Evolutionary conservation across 75 land plant genomes (phyloP).

Genomic region (Sequoiadendron giganteum): DNA sequence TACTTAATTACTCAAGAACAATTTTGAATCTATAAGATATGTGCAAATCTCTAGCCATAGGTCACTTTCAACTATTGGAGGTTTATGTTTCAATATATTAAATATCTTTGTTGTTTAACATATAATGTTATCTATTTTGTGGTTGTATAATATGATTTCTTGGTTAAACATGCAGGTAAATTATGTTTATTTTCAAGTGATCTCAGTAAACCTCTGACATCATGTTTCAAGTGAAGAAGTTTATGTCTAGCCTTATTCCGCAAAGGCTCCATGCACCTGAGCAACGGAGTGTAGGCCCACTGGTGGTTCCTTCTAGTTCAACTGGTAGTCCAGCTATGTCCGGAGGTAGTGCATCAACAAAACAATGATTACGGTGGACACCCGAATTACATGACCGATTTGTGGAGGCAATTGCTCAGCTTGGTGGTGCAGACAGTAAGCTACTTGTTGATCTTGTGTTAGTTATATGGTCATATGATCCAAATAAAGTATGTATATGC

Average conservation of each 20-base stretch:
- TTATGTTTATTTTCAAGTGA: constrained; percentile 7
- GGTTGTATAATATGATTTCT: background rate
- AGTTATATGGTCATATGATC: background rate
- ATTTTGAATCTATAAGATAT: background rate
- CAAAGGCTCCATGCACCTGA: constrained; percentile 29
- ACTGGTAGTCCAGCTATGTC: constrained; percentile 23
- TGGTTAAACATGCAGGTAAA: constrained; percentile 1
- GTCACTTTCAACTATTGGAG: background rate
- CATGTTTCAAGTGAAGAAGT: constrained; percentile 35
- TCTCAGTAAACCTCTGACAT: background rate
- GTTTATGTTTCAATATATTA: background rate
- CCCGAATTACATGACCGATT: constrained; percentile 59
- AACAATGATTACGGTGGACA: constrained; percentile 55
- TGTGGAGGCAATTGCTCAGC: constrained; percentile 51
- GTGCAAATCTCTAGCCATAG: background rate
- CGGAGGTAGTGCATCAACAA: constrained; percentile 34
- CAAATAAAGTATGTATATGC: background rate
- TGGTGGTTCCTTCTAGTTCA: constrained; percentile 27
- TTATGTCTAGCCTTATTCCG: constrained; percentile 28
- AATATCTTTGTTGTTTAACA: background rate
- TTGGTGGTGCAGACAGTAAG: constrained; percentile 57
- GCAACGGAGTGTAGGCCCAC: constrained; percentile 18
- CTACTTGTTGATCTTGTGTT: background rate
- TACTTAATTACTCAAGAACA: background rate
- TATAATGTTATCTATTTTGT: background rate